These are phyloP conservation scores for Microcos paniculata DNA, from an alignment of 345 rosid species.

Conservation along the genomic window DNA sequence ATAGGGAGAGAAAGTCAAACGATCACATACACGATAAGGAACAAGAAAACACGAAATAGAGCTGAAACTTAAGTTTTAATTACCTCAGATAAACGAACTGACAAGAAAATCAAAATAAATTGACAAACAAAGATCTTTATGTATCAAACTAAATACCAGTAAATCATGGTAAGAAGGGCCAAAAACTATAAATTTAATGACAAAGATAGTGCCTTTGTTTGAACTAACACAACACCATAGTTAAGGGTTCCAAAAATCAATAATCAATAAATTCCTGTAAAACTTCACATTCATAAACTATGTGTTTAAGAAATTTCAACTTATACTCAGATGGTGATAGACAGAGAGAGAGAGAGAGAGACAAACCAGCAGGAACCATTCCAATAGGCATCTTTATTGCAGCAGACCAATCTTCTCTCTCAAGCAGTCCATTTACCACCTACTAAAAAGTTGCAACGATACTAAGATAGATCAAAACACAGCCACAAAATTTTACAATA, in stretches of 20 bases:
- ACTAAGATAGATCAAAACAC: conserved; percentile 16
- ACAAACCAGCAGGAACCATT: conserved; percentile 86
- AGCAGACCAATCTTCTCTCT: conserved; percentile 79
- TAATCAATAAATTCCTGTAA: not conserved
- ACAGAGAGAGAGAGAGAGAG: too few relatives aligned
- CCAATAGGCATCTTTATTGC: conserved; percentile 83
- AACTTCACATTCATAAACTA: not conserved
- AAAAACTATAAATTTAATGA: not conserved
- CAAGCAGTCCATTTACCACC: conserved; percentile 97
- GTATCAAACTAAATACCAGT: not conserved
- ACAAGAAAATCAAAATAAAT: not conserved
- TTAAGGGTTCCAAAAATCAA: not conserved
- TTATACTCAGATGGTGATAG: not conserved
- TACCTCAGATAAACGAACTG: not conserved
- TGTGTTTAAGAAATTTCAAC: not conserved
- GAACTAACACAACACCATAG: conserved; percentile 8
- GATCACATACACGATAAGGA: not conserved
- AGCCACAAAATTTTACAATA: conserved; percentile 2
- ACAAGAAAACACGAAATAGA: not conserved
- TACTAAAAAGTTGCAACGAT: conserved; percentile 47
- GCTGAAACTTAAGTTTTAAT: not conserved
- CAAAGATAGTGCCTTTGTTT: not conserved
- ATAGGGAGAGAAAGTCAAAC: not conserved
- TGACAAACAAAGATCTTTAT: conserved; percentile 3
- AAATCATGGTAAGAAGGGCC: not conserved